These are phyloP conservation scores for Fusarium chlamydosporum DNA, from an alignment of 2,329 filamentous ascomycete genomes.

Conservation along the genomic window DNA sequence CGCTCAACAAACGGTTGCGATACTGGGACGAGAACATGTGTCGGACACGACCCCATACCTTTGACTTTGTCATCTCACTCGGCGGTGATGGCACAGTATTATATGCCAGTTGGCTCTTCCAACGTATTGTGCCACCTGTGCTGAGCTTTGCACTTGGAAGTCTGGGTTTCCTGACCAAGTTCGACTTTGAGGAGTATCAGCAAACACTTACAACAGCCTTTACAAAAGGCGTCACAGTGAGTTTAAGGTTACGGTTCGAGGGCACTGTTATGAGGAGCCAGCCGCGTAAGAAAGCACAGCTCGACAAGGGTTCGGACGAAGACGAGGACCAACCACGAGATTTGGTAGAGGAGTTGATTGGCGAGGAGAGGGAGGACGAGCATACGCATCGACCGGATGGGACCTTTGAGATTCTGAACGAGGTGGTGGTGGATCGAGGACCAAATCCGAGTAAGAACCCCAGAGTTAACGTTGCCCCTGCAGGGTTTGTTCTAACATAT, in stretches of 20 bases:
- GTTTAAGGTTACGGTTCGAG: conserved; percentile 89
- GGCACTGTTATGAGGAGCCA: conserved; percentile 91
- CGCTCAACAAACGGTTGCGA: conserved; percentile 70
- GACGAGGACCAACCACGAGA: conserved; percentile 68
- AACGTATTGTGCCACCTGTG: conserved; percentile 93
- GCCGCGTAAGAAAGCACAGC: conserved; percentile 56
- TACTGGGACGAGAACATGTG: conserved; percentile 91
- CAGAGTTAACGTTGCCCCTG: conserved; percentile 11
- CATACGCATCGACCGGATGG: conserved; percentile 87
- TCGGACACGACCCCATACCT: conserved; percentile 81
- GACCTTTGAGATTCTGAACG: conserved; percentile 92
- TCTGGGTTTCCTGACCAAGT: conserved; percentile 95
- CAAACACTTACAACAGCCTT: conserved; percentile 80
- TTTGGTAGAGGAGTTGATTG: conserved; percentile 90
- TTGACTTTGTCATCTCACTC: conserved; percentile 93
- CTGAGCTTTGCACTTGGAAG: conserved; percentile 93
- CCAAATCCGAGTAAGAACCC: conserved; percentile 84
- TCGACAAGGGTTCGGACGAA: conserved; percentile 49
- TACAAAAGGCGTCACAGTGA: conserved; percentile 87
- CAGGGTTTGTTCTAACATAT: conserved; percentile 24
- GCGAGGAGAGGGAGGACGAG: conserved; percentile 85
- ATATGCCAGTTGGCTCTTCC: conserved; percentile 97
- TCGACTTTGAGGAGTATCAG: conserved; percentile 85
- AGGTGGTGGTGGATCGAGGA: conserved; percentile 94
- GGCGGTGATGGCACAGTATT: conserved; percentile 97